Evolutionary conservation across 352 stramenopile genomes (phyloP).

Genomic region (Globisporangium echinulatum): DNA sequence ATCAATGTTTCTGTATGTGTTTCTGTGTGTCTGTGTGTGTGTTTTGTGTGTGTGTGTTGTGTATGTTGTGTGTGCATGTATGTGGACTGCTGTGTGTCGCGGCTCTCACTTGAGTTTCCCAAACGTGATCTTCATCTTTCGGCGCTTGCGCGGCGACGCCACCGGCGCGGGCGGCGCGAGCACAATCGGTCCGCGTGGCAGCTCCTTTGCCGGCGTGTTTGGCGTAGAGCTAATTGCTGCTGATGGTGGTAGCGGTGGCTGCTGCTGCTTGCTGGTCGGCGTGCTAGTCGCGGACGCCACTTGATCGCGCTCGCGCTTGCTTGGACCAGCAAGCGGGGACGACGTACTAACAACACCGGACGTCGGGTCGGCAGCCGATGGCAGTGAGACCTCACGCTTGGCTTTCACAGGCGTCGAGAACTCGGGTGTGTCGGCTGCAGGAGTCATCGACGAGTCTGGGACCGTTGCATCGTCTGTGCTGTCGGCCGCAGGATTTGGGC

Average conservation of each 20-base stretch:
- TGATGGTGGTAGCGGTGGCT: not conserved
- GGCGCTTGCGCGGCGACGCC: constrained; percentile 78
- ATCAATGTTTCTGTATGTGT: constrained; percentile 8
- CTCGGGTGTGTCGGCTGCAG: constrained; percentile 27
- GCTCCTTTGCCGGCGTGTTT: constrained; percentile 18
- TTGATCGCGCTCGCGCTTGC: constrained; percentile 37
- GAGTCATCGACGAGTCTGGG: constrained; percentile 15
- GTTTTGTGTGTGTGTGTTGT: constrained; percentile 7
- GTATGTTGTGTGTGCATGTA: constrained; percentile 5
- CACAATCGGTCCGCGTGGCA: constrained; percentile 17
- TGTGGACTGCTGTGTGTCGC: constrained; percentile 2
- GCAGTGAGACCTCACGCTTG: not conserved
- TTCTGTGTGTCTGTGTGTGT: constrained; percentile 9
- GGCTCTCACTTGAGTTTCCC: constrained; percentile 75
- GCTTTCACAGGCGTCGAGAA: constrained; percentile 9
- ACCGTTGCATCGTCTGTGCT: constrained; percentile 8
- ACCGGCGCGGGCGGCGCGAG: constrained; percentile 30
- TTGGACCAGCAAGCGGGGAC: constrained; percentile 20
- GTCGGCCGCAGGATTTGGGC: constrained; percentile 45
- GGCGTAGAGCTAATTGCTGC: constrained; percentile 3
- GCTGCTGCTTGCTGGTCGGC: constrained; percentile 18
- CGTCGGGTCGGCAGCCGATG: not conserved
- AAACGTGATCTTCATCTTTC: constrained; percentile 92
- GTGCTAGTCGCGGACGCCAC: constrained; percentile 15
- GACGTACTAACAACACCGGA: constrained; percentile 4